Conservation (phyloP, 164 flowering plant genomes). For the Dillenia suffruticosa region DNA sequence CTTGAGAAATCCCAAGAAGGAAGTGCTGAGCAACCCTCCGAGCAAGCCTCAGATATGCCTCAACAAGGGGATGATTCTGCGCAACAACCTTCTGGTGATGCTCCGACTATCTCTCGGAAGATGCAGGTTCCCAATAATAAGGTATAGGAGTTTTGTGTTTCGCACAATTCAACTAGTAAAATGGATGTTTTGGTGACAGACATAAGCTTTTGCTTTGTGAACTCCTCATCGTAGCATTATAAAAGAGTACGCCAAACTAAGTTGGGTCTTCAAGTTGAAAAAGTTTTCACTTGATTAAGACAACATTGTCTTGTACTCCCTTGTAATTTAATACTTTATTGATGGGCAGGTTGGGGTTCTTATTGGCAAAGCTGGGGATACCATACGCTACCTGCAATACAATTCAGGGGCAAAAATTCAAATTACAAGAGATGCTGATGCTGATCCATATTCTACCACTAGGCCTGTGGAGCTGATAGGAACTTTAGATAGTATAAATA, state of each 20-base stretch:
- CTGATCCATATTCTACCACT: conserved; percentile 58
- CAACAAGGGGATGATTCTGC: conserved; percentile 28
- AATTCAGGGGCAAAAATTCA: conserved; percentile 95
- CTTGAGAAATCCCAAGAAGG: conserved; percentile 7
- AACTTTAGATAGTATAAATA: conserved; percentile 50
- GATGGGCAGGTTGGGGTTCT: conserved; percentile 82
- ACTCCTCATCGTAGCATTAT: neutral
- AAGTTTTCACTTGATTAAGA: neutral
- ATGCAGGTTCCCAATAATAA: conserved; percentile 89
- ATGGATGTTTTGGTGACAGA: no score
- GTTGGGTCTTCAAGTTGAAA: neutral
- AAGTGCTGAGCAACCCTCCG: conserved; percentile 17
- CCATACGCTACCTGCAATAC: conserved; percentile 67
- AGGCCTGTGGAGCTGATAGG: conserved; percentile 90
- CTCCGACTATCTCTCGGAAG: conserved; percentile 36
- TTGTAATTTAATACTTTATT: neutral
- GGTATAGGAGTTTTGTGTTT: conserved; percentile 26
- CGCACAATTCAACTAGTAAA: no score
- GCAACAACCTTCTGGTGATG: conserved; percentile 22
- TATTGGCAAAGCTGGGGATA: conserved; percentile 93
- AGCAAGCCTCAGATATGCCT: conserved; percentile 15
- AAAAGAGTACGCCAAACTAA: no score
- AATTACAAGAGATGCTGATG: conserved; percentile 84
- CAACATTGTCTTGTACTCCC: neutral
- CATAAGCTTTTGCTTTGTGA: neutral